Percentiles rank a stretch among this genome's conserved stretches.
phyloP scores from a whole-genome alignment of 2,329 filamentous ascomycete species.

The Cercospora sojina region DNA sequence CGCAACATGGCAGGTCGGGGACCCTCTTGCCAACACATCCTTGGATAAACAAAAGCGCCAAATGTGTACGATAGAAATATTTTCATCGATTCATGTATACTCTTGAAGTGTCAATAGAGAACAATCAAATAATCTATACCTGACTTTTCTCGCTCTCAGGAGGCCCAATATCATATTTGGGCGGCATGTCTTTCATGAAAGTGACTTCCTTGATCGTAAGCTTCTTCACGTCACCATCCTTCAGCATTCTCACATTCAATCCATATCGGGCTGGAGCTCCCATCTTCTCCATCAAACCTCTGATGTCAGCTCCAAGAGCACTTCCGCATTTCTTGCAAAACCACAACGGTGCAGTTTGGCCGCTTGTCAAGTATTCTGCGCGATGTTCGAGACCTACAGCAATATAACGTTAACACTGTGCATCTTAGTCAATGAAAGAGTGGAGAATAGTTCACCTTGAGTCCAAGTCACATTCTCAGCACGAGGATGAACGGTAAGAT shows the following conservation, averaged over 20 bases:
- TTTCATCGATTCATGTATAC: background rate
- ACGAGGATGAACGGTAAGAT: slow-evolving; percentile 26
- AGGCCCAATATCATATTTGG: slow-evolving; percentile 21
- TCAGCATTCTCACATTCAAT: slow-evolving; percentile 34
- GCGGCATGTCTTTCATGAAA: slow-evolving; percentile 26
- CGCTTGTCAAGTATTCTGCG: slow-evolving; percentile 24
- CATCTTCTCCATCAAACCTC: slow-evolving; percentile 14
- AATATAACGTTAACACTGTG: background rate
- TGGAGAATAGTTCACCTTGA: slow-evolving; percentile 2
- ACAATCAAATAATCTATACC: background rate
- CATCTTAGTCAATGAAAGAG: background rate
- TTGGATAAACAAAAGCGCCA: background rate
- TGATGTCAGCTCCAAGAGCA: slow-evolving; percentile 28
- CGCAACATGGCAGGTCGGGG: background rate
- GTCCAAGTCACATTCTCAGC: slow-evolving; percentile 25
- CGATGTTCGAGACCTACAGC: slow-evolving; percentile 20
- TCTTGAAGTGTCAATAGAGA: background rate
- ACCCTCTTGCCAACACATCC: background rate
- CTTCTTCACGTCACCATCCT: slow-evolving; percentile 25
- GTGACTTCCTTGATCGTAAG: slow-evolving; percentile 20
- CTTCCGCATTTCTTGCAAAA: slow-evolving; percentile 30
- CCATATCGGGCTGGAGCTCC: slow-evolving; percentile 15
- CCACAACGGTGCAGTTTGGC: slow-evolving; percentile 26
- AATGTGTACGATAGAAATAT: background rate
- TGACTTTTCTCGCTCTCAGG: background rate